Conservation (phyloP, 176 grass and related monocot genomes). For the Puccinellia tenuiflora region DNA sequence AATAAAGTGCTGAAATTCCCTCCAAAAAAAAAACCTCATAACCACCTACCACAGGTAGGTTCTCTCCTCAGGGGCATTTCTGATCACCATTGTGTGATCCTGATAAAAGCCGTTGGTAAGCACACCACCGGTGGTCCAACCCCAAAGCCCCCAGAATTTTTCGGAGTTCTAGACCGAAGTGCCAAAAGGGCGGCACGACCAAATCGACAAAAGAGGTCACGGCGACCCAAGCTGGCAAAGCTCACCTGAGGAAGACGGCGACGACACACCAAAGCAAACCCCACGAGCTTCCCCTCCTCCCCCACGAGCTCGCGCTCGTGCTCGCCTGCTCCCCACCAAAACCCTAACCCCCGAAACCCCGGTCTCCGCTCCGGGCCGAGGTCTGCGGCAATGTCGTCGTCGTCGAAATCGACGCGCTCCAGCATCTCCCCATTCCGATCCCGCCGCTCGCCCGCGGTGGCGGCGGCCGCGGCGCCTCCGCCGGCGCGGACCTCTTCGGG, state of each 20-base stretch:
- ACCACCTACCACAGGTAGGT: too few relatives aligned
- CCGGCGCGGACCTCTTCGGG: constrained; percentile 33
- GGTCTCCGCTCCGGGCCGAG: not conserved
- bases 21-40: too few relatives aligned
- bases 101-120: constrained; percentile 11
- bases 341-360: constrained; percentile 36
- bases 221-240: not conserved
- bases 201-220: constrained; percentile 16
- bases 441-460: constrained; percentile 34
- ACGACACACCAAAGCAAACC: constrained; percentile 37
- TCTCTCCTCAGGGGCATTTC: too few relatives aligned
- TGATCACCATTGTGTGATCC: not conserved
- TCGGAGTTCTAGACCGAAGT: constrained; percentile 18
- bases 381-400: constrained; percentile 67
- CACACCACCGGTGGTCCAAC: constrained; percentile 24
- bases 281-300: constrained; percentile 24
- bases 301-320: constrained; percentile 18
- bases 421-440: constrained; percentile 98
- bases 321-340: constrained; percentile 23
- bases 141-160: constrained; percentile 21
- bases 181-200: constrained; percentile 45
- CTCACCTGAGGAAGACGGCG: constrained; percentile 49
- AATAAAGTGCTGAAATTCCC: too few relatives aligned
- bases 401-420: constrained; percentile 64
- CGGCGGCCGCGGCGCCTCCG: constrained; percentile 14